These are phyloP conservation scores for Penicillium manginii DNA, from an alignment of 495 filamentous ascomycete genomes.

Conservation along the genomic window DNA sequence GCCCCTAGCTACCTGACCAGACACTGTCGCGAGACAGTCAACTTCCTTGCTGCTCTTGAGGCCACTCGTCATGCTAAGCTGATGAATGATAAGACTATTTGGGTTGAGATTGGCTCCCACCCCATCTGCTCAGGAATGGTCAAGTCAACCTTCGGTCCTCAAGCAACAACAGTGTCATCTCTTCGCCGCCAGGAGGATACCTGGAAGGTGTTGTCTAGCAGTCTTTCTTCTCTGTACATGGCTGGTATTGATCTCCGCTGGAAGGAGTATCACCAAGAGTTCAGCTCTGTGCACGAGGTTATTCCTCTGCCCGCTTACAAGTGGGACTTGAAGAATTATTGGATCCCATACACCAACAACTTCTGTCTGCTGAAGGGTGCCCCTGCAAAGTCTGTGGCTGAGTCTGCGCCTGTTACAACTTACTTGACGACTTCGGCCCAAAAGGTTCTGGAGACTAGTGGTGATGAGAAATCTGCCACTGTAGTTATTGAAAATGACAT, in stretches of 20 bases:
- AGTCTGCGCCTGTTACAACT: slow-evolving; percentile 37
- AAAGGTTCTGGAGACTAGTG: slow-evolving; percentile 57
- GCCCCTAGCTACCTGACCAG: slow-evolving; percentile 62
- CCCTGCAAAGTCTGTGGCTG: slow-evolving; percentile 25
- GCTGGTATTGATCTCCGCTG: slow-evolving; percentile 72
- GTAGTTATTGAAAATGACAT: slow-evolving; percentile 72
- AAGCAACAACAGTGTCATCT: slow-evolving; percentile 61
- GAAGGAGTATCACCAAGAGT: slow-evolving; percentile 80
- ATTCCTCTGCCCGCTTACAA: slow-evolving; percentile 73
- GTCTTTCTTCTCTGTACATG: slow-evolving; percentile 63
- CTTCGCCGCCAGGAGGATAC: slow-evolving; percentile 57
- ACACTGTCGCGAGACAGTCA: slow-evolving; percentile 73
- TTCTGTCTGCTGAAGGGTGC: slow-evolving; percentile 54
- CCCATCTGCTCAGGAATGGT: slow-evolving; percentile 71
- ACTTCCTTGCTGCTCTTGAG: slow-evolving; percentile 68
- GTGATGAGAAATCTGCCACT: slow-evolving; percentile 55
- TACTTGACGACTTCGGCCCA: slow-evolving; percentile 49
- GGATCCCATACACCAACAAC: slow-evolving; percentile 73
- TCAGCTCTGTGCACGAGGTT: slow-evolving; percentile 59
- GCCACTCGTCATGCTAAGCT: slow-evolving; percentile 52
- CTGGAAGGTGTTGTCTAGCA: slow-evolving; percentile 67
- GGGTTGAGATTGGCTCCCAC: slow-evolving; percentile 72
- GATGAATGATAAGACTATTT: slow-evolving; percentile 48
- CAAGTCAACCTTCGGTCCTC: slow-evolving; percentile 64
- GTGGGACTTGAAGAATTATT: slow-evolving; percentile 82